Evolutionary conservation across 108 stramenopile species (phyloP).

Genomic region (Stephanodiscus minutulus): DNA sequence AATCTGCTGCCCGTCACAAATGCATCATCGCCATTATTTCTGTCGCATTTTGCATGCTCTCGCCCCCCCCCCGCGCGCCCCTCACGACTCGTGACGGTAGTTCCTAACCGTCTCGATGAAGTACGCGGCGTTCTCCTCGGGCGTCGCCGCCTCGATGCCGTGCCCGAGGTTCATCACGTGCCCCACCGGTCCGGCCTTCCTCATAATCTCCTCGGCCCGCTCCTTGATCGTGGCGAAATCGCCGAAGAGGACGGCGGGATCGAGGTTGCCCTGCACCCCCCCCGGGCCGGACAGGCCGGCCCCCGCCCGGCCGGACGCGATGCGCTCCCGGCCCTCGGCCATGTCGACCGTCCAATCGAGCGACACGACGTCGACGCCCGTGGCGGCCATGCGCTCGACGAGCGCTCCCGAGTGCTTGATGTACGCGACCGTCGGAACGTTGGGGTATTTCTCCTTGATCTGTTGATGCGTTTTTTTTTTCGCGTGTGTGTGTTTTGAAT

Average conservation of each 20-base stretch:
- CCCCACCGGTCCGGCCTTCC: constrained; percentile 84
- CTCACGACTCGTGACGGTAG: constrained; percentile 77
- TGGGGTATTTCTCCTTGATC: constrained; percentile 90
- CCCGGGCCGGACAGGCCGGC: constrained; percentile 74
- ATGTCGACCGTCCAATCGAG: constrained; percentile 98
- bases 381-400: constrained; percentile 90
- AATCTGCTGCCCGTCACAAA: too few species aligned
- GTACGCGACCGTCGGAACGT: constrained; percentile 93
- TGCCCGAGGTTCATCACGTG: constrained; percentile 99
- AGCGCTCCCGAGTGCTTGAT: constrained; percentile 91
- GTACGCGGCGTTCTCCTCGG: constrained; percentile 94
- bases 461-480: neutral
- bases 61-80: too few species aligned
- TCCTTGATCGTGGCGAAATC: constrained; percentile 92
- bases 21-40: constrained; percentile 4
- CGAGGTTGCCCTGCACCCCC: constrained; percentile 95
- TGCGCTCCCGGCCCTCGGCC: constrained; percentile 89
- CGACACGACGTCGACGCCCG: constrained; percentile 95
- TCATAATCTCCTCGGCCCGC: constrained; percentile 92
- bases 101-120: constrained; percentile 96
- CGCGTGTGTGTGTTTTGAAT: too few species aligned
- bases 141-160: constrained; percentile 95
- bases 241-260: constrained; percentile 90
- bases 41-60: neutral
- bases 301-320: constrained; percentile 64